Evolutionary conservation across 2,329 filamentous ascomycete species (phyloP), one percentile per base, ranked within the genome.

Genomic region (Arachnomyces sp.): DNA sequence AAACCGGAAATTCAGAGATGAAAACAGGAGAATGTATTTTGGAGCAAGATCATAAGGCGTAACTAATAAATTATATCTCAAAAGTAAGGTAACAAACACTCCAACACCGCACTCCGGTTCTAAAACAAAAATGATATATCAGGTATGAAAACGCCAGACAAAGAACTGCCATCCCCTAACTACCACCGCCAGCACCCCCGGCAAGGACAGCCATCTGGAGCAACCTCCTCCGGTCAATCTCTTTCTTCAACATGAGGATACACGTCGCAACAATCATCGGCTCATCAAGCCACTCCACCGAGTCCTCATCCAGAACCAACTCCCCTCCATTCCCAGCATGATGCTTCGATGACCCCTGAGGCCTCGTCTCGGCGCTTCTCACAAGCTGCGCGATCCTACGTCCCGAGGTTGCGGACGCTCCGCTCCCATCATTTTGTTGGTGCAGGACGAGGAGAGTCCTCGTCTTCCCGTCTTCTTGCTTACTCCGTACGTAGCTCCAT

Each of bases 191-290:
- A 20, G 9, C 28, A 37, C 15, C 39, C 12, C 28, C 34, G 4
- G 34, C 11, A 31, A 49, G 15, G 7, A 67, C 58, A 42, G 68
- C 66, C 33, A 68, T 57, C 63, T 81, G 74, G 36, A 72, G 57
- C 43, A 65, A 53, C 43, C 74, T 64, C 47, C 74, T 63, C 31
- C 77, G 63, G 55, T 82, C 78, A 36, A 79, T 62, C 65, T 82
- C 79, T 58, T 73, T 76, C 70, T 82, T 81, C 49, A 82, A 55
- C 77, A 82, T 79, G 12, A 71, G 57, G 41, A 82, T 49, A 43
- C 71, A 77, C 12, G 73, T 79, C 32, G 71, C 68, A 13, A 81
- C 66, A 7, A 73, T 64, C 14, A 80, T 45, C n/a, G 67, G 60
- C 49, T 75, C 65, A 11, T 61, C 61, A 43, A 73, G 37, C 9